Evolutionary conservation across 1,139 yeast genomes (phyloP).

Genomic region (Debaryomycetaceae sp.): DNA sequence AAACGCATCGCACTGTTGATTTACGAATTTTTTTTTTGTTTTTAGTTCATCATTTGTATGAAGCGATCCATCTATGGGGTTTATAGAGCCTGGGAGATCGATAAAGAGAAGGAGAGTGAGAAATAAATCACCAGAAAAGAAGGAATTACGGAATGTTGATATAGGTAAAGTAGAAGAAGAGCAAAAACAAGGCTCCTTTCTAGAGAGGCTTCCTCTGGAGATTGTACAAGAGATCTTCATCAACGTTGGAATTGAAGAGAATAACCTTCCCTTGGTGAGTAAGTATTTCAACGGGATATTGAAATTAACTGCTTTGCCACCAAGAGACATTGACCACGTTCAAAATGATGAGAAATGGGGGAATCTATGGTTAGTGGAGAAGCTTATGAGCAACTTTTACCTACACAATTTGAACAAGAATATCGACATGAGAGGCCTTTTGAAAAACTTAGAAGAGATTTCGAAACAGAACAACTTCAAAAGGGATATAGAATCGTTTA

Average conservation of each 20-base stretch:
- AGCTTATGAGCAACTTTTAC: conserved; percentile 15
- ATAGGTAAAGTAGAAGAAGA: not conserved
- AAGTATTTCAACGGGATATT: conserved; percentile 16
- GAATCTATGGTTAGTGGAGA: conserved; percentile 12
- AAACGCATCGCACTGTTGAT: not conserved
- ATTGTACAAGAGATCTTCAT: conserved; percentile 29
- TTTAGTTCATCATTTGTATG: not conserved
- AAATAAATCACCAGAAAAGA: not conserved
- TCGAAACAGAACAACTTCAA: conserved; percentile 1
- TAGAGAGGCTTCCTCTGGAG: conserved; percentile 30
- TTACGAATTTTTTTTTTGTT: conserved; percentile 1
- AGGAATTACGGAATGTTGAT: not conserved
- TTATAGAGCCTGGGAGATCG: conserved; percentile 23
- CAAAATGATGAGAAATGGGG: conserved; percentile 10
- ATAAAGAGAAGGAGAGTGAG: conserved; percentile 6
- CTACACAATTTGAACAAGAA: conserved; percentile 18
- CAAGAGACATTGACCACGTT: conserved; percentile 7
- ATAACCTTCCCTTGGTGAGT: conserved; percentile 24
- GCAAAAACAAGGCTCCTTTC: conserved; percentile 5
- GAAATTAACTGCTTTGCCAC: conserved; percentile 10
- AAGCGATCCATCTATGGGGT: conserved; percentile 25
- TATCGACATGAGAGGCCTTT: conserved; percentile 7
- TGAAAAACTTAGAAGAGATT: conserved; percentile 8
- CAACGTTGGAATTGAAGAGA: conserved; percentile 24
- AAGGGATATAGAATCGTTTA: conserved; percentile 2